Base-by-base conservation (phyloP, 129 eudicot genomes). In the Logfia minima region DNA sequence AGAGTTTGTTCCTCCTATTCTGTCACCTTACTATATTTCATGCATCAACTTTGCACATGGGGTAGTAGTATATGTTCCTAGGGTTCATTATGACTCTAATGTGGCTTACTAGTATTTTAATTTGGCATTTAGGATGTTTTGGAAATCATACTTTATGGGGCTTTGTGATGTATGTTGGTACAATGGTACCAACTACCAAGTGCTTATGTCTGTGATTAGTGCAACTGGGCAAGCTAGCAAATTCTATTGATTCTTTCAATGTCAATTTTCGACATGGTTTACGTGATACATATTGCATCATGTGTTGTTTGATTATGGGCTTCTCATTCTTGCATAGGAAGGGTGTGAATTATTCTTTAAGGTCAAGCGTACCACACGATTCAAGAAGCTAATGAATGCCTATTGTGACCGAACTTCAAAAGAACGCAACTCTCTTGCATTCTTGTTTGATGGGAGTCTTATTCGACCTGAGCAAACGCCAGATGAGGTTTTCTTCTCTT, bases 381-480 rank as follows among this genome's bases (percentile, higher is more conserved):
- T 62, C 8, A 62, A 13, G 34, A 62, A 5, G 37, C 68, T 62
- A 24, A 62, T 62, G 35, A 26, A 23, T 14, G 32, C 68, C 37
- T 62, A 62, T 26, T 24, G 67, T 62, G 67, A 62, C 6, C 6
- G 6, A 62, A 26, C 17, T 8, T 62, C 67, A 8, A 10, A 62
- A 22, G 67, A 24, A 62, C 32, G 24, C 0, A 11, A 10, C 67
- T 21, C 31, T 24, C 5, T 21, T 62, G 32, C 16, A 8, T 62
- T 62, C 67, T 62, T 62, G 35, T 62, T 62, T 62, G 34, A 62
- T 62, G 67, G 67, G 26, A 10, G 32, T 24, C 67, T 24, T 62
- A 26, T 62, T 24, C 67, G 32, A 62, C 67, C 67, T 13, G 32
- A 62, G 34, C 32, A 62, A 6, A 62, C 67, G 6, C 67, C 67